Evolutionary conservation across 345 rosid genomes (phyloP), one percentile per base, ranked within the genome.

Genomic region (Rhodamnia argentea): DNA sequence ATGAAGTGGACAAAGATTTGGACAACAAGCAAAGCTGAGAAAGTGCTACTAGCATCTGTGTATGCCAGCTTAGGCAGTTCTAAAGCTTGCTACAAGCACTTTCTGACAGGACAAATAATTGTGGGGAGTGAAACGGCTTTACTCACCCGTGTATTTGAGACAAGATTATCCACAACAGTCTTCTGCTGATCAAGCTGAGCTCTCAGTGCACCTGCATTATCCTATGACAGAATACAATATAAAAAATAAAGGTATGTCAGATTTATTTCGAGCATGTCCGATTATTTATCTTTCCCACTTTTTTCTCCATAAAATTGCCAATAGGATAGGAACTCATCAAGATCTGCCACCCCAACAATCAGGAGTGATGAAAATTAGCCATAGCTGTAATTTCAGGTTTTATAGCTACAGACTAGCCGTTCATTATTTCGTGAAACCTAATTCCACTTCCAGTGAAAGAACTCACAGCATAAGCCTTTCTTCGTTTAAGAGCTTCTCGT

Each of bases 401-500:
- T 37, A 70, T 37, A 70, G 26, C 81, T 18, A 20, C 47, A 37
- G 81, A 70, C 76, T 52, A 32, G 7, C 51, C 44, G 78, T 85
- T 52, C 4, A 1, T 78, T 24, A 32, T 20, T 85, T 85, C 14
- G 13, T 54, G 37, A 37, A 47, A 56, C 42, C 18, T 56, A 26
- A 82, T 83, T 52, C 74, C 14, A 22, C 20, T 83, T 55, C 7
- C 1, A 55, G 22, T 5, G 86, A 86, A 37, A 81, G 56, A 88
- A 91, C 95, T 86, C 91, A 95, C 98, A 84, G 92, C 92, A 90
- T 88, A 94, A 52, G 96, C 88, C 87, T 93, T 95, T 78, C 96
- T 85, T 44, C 95, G 92, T 87, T 94, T 93, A 87, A 95, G 96
- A 27, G 96, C 98, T 87, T 94, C 96, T 14, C 96, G 95, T 52